Conservation (phyloP, 306 rosid species). For the Spatholobus suberectus region DNA sequence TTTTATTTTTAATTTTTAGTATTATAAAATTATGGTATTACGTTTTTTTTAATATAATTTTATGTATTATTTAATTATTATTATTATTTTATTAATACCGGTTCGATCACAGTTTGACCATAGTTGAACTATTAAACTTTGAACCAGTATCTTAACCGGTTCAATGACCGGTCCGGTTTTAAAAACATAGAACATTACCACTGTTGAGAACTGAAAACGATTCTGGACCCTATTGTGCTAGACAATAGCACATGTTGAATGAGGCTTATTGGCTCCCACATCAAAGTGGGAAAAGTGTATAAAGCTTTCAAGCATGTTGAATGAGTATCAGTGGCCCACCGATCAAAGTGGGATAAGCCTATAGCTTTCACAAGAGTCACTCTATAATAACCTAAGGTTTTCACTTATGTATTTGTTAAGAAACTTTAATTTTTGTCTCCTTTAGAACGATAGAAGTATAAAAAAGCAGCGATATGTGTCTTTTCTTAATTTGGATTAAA, state of each 20-base stretch:
- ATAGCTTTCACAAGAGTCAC: not conserved
- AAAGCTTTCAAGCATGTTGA: conserved; percentile 21
- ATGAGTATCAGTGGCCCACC: conserved; percentile 20
- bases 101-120: no score
- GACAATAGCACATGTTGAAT: conserved; percentile 37
- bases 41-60: no score
- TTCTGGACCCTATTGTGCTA: not conserved
- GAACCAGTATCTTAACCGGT: no score
- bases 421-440: not conserved
- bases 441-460: not conserved
- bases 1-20: no score
- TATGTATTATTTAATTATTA: no score
- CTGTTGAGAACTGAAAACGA: conserved; percentile 7
- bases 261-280: conserved; percentile 23
- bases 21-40: no score
- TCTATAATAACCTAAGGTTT: not conserved
- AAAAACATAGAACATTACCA: not conserved
- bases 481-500: not conserved
- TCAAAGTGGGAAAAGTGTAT: conserved; percentile 18
- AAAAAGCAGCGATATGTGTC: not conserved
- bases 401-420: not conserved
- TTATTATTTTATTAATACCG: no score
- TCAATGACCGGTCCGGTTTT: no score
- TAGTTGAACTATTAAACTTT: no score
- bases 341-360: conserved; percentile 32